phyloP scores from a whole-genome alignment of 2,329 filamentous ascomycete species.

The Diaporthe batatas region DNA sequence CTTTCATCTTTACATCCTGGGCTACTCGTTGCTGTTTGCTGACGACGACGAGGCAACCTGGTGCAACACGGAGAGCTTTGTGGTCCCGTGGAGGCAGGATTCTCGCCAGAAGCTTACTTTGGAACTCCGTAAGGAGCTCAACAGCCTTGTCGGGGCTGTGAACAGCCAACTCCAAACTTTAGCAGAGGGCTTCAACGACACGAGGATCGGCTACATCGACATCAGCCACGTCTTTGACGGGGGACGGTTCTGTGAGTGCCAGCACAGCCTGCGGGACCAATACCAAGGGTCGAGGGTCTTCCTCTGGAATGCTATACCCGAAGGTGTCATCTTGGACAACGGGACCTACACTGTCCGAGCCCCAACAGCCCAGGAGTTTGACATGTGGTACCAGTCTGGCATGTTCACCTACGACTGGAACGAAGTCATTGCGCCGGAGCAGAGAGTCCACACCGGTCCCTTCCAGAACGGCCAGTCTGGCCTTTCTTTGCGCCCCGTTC shows the following conservation, averaged over 20 bases:
- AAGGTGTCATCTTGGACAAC: slow-evolving; percentile 20
- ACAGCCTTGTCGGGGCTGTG: slow-evolving; percentile 13
- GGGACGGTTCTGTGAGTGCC: slow-evolving; percentile 14
- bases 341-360: slow-evolving; percentile 17
- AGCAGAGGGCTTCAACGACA: slow-evolving; percentile 19
- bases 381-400: slow-evolving; percentile 15
- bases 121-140: slow-evolving; percentile 18
- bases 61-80: slow-evolving; percentile 24
- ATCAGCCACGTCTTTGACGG: slow-evolving; percentile 19
- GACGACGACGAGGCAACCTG: slow-evolving; percentile 13
- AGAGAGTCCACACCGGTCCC: slow-evolving; percentile 3
- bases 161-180: slow-evolving; percentile 21
- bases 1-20: slow-evolving; percentile 10
- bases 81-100: slow-evolving; percentile 18
- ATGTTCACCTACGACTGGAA: slow-evolving; percentile 22
- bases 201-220: slow-evolving; percentile 20
- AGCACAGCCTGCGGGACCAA: slow-evolving; percentile 18
- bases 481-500: slow-evolving; percentile 14
- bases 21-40: slow-evolving; percentile 14
- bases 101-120: slow-evolving; percentile 22
- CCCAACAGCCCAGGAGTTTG: slow-evolving; percentile 20
- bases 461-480: slow-evolving; percentile 21
- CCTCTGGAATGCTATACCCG: slow-evolving; percentile 14
- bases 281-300: slow-evolving; percentile 18
- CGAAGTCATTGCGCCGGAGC: slow-evolving; percentile 15